Percentiles rank a stretch among this genome's conserved stretches.
Evolutionary conservation across 108 stramenopile species (phyloP).

Genomic region (Heterococcus sp.): DNA sequence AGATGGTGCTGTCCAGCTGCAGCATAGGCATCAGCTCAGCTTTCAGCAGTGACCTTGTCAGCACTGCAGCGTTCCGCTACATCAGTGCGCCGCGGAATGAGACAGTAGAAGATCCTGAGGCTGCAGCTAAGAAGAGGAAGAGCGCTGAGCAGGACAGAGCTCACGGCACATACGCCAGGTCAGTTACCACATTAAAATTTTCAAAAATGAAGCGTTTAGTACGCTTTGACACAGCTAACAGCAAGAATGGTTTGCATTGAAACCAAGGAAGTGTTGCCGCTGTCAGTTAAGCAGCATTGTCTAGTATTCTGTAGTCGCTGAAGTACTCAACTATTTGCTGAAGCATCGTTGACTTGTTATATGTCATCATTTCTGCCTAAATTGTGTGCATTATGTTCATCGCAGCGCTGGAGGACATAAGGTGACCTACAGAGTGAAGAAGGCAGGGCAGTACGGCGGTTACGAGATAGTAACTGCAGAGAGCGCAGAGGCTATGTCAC

Average conservation of each 20-base stretch:
- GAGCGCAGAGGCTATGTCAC: constrained; percentile 16
- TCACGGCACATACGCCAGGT: constrained; percentile 44
- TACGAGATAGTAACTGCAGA: constrained; percentile 41
- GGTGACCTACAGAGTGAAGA: constrained; percentile 46
- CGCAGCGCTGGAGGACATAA: constrained; percentile 48
- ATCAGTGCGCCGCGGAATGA: constrained; percentile 55
- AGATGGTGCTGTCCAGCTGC: constrained; percentile 56
- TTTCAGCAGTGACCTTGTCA: constrained; percentile 57
- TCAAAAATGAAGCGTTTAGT: background rate
- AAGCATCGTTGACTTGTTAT: constrained; percentile 3
- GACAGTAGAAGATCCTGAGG: constrained; percentile 31
- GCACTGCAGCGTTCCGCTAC: constrained; percentile 55
- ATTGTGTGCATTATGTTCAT: no score
- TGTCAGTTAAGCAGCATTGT: no score
- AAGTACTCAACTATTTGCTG: background rate
- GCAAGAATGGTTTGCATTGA: no score
- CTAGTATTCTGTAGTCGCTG: constrained; percentile 44
- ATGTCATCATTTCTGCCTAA: no score
- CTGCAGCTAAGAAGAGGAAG: constrained; percentile 19
- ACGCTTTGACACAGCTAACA: no score
- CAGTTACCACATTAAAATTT: no score
- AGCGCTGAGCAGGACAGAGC: constrained; percentile 52
- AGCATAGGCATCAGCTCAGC: constrained; percentile 46
- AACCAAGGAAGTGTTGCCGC: no score
- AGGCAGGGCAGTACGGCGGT: constrained; percentile 36